Conservation (phyloP, 768 basidiomycete species). For the Pleurotus platypus region DNA sequence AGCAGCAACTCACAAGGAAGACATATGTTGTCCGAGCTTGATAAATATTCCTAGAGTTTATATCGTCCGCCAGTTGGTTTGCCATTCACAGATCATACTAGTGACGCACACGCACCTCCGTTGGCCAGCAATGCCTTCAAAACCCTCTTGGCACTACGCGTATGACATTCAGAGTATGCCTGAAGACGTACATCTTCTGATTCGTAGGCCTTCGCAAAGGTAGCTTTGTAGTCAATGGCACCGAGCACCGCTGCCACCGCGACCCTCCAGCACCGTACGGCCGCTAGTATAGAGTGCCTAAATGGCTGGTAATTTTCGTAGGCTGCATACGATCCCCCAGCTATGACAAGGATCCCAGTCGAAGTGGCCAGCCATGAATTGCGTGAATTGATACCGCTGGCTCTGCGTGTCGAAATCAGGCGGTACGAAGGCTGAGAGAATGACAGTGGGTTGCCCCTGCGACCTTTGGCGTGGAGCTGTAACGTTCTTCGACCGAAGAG, state of each 20-base stretch:
- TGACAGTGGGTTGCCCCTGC: neutral
- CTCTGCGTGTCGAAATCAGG: neutral
- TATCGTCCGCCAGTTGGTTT: conserved; percentile 1
- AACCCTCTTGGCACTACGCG: conserved; percentile 74
- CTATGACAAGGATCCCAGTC: conserved; percentile 29
- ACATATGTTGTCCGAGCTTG: conserved; percentile 88
- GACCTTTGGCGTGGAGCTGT: neutral
- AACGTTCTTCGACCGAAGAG: neutral
- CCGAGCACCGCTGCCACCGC: conserved; percentile 63
- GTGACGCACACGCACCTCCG: conserved; percentile 54
- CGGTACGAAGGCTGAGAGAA: conserved; percentile 3
- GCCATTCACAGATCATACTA: neutral
- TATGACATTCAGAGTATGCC: conserved; percentile 78
- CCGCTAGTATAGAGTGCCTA: conserved; percentile 71
- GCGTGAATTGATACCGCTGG: neutral
- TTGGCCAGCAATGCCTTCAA: conserved; percentile 84
- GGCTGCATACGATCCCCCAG: conserved; percentile 36
- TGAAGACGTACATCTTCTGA: conserved; percentile 46
- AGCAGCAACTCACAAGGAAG: conserved; percentile 40
- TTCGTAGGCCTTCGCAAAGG: conserved; percentile 49
- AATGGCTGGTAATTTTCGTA: conserved; percentile 74
- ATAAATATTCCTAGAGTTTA: conserved; percentile 66
- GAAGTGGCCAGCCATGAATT: conserved; percentile 33
- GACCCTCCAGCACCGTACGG: conserved; percentile 75
- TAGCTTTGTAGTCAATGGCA: conserved; percentile 71